phyloP scores from a whole-genome alignment of 495 filamentous ascomycete genomes.

The Talaromyces trachyspermus region DNA sequence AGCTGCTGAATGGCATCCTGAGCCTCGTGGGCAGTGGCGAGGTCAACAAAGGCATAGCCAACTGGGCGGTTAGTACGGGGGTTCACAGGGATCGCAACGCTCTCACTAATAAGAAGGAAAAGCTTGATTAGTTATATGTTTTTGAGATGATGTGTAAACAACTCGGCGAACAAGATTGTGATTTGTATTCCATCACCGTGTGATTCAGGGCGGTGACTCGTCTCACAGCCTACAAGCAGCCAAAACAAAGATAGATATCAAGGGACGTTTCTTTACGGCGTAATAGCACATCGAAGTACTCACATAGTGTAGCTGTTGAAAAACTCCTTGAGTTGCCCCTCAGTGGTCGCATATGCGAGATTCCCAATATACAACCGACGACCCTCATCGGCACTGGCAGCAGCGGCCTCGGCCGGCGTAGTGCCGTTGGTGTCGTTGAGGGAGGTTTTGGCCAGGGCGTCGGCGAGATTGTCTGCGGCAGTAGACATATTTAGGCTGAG shows the following conservation, averaged over 20 bases:
- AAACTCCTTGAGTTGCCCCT: constrained; percentile 99
- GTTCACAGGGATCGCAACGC: constrained; percentile 96
- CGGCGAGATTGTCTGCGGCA: constrained; percentile 47
- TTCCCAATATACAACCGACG: constrained; percentile 99
- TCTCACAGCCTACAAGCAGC: too few relatives aligned
- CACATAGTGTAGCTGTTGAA: constrained; percentile 98
- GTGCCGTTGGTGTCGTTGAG: constrained; percentile 67
- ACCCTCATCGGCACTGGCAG: constrained; percentile 95
- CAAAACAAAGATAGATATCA: neutral
- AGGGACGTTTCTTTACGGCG: neutral
- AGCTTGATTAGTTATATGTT: constrained; percentile 18
- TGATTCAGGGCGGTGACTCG: too few relatives aligned
- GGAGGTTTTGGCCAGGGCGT: constrained; percentile 38
- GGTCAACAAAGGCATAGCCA: constrained; percentile 97
- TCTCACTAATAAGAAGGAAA: constrained; percentile 65
- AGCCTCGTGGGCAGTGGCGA: constrained; percentile 87
- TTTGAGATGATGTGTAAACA: constrained; percentile 4
- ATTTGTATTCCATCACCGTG: too few relatives aligned
- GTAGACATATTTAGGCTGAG: constrained; percentile 50
- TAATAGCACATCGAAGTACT: constrained; percentile 37
- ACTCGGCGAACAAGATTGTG: too few relatives aligned
- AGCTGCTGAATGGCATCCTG: constrained; percentile 90
- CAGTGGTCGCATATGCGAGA: constrained; percentile 98
- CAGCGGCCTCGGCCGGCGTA: constrained; percentile 75
- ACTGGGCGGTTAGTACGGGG: constrained; percentile 96